Percentiles rank a stretch among this genome's conserved stretches.
phyloP scores from a whole-genome alignment of 805 yeast species.

The Suhomyces emberorum region DNA sequence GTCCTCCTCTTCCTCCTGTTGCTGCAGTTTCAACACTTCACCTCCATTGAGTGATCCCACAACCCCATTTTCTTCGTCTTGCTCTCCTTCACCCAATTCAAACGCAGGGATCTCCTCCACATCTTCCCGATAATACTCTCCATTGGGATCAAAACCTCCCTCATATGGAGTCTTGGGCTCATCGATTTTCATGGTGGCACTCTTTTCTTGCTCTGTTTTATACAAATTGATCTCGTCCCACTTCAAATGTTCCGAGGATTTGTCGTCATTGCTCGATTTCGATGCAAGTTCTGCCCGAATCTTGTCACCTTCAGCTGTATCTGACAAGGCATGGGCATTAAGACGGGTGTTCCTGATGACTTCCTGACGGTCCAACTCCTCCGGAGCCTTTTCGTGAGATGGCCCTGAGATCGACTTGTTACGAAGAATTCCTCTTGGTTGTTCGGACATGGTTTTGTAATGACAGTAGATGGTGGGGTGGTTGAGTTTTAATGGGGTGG shows the following conservation, averaged over 20 bases:
- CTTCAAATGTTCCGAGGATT: slow-evolving; percentile 44
- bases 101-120: slow-evolving; percentile 47
- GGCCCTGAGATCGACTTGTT: slow-evolving; percentile 39
- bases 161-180: slow-evolving; percentile 96
- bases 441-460: slow-evolving; percentile 6
- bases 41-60: slow-evolving; percentile 40
- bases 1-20: slow-evolving; percentile 23
- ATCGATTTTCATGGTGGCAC: slow-evolving; percentile 77
- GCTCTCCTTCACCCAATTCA: slow-evolving; percentile 56
- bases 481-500: too few species aligned
- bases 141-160: slow-evolving; percentile 79
- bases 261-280: slow-evolving; percentile 3
- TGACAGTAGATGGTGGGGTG: too few species aligned
- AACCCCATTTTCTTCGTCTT: slow-evolving; percentile 24
- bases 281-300: slow-evolving; percentile 46
- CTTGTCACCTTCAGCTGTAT: slow-evolving; percentile 39
- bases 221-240: slow-evolving; percentile 85
- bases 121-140: slow-evolving; percentile 67
- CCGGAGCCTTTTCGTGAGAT: slow-evolving; percentile 6
- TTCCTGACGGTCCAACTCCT: slow-evolving; percentile 55
- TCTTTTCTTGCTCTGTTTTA: slow-evolving; percentile 68
- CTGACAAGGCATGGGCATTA: slow-evolving; percentile 55
- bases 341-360: slow-evolving; percentile 77
- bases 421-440: slow-evolving; percentile 49
- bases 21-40: slow-evolving; percentile 31